phyloP scores from a whole-genome alignment of 345 rosid species.

The Lumnitzera racemosa region DNA sequence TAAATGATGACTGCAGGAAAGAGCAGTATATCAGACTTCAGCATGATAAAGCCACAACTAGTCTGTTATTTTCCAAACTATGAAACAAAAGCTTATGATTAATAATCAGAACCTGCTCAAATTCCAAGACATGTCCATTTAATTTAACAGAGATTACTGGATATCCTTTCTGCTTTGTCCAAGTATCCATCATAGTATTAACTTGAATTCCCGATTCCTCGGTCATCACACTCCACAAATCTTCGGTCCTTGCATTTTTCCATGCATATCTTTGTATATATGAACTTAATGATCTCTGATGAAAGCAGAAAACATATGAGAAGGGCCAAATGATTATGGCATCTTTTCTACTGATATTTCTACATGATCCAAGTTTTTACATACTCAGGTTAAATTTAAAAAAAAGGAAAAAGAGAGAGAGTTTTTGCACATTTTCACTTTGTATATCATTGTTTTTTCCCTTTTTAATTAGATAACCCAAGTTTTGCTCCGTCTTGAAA shows the following conservation, averaged over 20 bases:
- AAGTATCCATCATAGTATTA: constrained; percentile 22
- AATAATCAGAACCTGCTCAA: constrained; percentile 27
- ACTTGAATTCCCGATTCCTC: constrained; percentile 25
- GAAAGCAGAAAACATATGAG: background rate
- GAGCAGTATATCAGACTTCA: constrained; percentile 6
- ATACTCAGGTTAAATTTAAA: no score
- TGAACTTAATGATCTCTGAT: constrained; percentile 24
- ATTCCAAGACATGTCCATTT: constrained; percentile 18
- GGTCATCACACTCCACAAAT: constrained; percentile 25
- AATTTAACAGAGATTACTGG: constrained; percentile 27
- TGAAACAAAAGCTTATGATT: background rate
- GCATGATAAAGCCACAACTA: background rate
- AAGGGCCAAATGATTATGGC: no score
- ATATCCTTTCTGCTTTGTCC: constrained; percentile 42
- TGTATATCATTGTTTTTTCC: no score
- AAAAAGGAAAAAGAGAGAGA: no score
- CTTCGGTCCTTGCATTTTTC: constrained; percentile 32
- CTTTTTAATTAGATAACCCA: no score
- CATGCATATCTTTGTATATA: constrained; percentile 31
- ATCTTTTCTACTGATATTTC: background rate
- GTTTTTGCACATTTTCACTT: no score
- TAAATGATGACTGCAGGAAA: constrained; percentile 23
- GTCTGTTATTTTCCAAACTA: background rate
- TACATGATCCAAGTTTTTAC: no score
- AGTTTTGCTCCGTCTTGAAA: no score